Evolutionary conservation across 148 eudicot species (phyloP), one percentile per base, ranked within the genome.

Genomic region (Salicornia ramosissima): DNA sequence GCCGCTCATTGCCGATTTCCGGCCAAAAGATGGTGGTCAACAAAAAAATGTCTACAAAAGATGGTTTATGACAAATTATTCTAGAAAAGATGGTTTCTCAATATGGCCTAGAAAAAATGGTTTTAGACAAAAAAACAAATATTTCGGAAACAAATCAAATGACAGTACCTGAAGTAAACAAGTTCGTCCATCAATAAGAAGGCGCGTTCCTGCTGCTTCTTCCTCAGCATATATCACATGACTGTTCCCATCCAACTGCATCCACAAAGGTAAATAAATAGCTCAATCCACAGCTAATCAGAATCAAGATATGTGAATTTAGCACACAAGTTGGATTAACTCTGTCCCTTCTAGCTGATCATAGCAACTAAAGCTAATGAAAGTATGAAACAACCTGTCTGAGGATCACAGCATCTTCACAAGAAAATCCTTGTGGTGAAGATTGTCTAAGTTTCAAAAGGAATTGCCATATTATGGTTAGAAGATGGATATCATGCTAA

Each of bases 161-260:
- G 6, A 39, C 12, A 42, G 59, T 70, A 94, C 98, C 92, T 94
- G 99, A 81, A 95, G 99, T 86, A 95, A 86, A 80, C 99, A 95
- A 65, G 99, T 95, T 79, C 99, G 86, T 81, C 99, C 99, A 82
- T 95, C 99, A 80, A 95, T 95, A 36, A 95, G 96, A 79, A 95
- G 97, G 64, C 99, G 99, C 67, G 99, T 95, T 74, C 99, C 99
- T 69, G 96, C 99, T 33, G 99, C 97, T 88, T 95, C 99, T 82
- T 95, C 99, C 84, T 95, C 99, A 26, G 99, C 97, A 75, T 95
- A 95, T 84, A 91, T 86, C 36, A 95, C 86, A 69, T 95, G 99
- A 79, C 99, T 95, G 77, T 95, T 95, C 66, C 97, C 99, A 77
- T 95, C 87, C 86, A 95, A 81, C 99, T 95, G 91, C 58, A 67